A percentile compares a stretch with the other conserved stretches of the same genome.
These are phyloP conservation scores for Conticribra guillardii DNA, from an alignment of 108 stramenopile species.

Conservation along the genomic window DNA sequence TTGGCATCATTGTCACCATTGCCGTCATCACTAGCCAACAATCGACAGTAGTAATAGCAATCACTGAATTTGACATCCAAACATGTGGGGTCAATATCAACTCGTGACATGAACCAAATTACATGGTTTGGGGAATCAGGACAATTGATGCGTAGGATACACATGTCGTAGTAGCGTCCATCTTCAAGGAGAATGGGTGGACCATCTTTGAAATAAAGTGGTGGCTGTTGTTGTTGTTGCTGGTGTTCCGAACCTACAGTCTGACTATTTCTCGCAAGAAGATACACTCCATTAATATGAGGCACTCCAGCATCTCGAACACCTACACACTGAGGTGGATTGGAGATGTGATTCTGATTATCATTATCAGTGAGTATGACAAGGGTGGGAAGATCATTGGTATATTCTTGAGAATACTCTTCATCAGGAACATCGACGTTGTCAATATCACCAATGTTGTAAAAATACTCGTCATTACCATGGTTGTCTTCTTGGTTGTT, in stretches of 20 bases:
- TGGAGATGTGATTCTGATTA: slow-evolving; percentile 3
- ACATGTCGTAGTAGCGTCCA: slow-evolving; percentile 43
- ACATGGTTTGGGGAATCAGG: slow-evolving; percentile 36
- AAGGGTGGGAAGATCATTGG: slow-evolving; percentile 16
- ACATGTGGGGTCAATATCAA: slow-evolving; percentile 38
- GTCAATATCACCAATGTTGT: no score
- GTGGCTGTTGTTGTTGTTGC: slow-evolving; percentile 9
- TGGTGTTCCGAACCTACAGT: no score
- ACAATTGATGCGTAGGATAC: slow-evolving; percentile 37
- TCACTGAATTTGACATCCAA: slow-evolving; percentile 49
- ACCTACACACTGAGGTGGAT: slow-evolving; percentile 25
- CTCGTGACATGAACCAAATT: slow-evolving; percentile 49
- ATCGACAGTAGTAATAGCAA: slow-evolving; percentile 48
- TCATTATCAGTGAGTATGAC: slow-evolving; percentile 23
- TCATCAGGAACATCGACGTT: not conserved
- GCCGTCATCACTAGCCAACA: slow-evolving; percentile 17
- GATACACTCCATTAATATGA: slow-evolving; percentile 44
- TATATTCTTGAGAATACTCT: slow-evolving; percentile 14
- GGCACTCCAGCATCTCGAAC: slow-evolving; percentile 34
- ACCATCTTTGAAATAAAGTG: slow-evolving; percentile 42
- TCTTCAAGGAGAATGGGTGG: slow-evolving; percentile 36
- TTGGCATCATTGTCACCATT: not conserved
- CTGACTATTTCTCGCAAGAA: no score
- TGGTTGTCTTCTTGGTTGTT: no score
- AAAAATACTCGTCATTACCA: no score